Base-by-base conservation (phyloP, 2,329 filamentous ascomycete genomes). In the Didymella exigua region DNA sequence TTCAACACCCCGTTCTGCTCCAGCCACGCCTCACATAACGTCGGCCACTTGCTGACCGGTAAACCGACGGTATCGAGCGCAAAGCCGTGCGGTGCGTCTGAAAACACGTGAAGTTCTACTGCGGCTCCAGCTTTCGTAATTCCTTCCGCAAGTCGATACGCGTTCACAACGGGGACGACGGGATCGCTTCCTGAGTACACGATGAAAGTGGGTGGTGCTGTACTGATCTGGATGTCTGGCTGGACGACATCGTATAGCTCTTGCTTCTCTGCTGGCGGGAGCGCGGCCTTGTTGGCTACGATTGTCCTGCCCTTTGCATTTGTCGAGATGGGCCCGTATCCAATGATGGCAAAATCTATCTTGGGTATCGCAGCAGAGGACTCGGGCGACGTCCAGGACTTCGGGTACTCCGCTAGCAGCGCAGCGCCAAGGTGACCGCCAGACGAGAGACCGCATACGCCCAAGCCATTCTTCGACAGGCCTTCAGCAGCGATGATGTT, bases 11-110 rank as follows among this genome's bases (percentile, higher is more conserved):
- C 59, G 34, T 21, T 37, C 18, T 66, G 63, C 30, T 41, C 21
- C 41, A 66, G 21, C 63, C 63, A 65, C 10, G 34, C 51, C 38
- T 63, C 60, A 48, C 61, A 65, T 36, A 65, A 43, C 10, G 9
- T 41, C 10, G 55, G 49, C 61, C 61, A 66, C 13, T 40, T 56
- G 27, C 48, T 54, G 0, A 63, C 62, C 9, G 63, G 61, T 27
- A 61, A 27, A 0, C 49, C 58, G 6, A 23, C 26, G 1, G 60
- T 65, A 38, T 67, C 63, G 10, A 66, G 6, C 2, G 46, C 63
- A 46, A 66, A 67, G 8, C 62, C 58, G 33, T 67, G 62, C 38
- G 62, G 63, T 29, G 63, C 63, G 29, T 65, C 60, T 13, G 49
- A 53, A 42, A 65, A 66, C 6, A 66, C 49, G 44, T 65, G 61